Evolutionary conservation across 768 basidiomycete genomes (phyloP), one percentile per base, ranked within the genome.

Genomic region (Kwoniella newhampshirensis): DNA sequence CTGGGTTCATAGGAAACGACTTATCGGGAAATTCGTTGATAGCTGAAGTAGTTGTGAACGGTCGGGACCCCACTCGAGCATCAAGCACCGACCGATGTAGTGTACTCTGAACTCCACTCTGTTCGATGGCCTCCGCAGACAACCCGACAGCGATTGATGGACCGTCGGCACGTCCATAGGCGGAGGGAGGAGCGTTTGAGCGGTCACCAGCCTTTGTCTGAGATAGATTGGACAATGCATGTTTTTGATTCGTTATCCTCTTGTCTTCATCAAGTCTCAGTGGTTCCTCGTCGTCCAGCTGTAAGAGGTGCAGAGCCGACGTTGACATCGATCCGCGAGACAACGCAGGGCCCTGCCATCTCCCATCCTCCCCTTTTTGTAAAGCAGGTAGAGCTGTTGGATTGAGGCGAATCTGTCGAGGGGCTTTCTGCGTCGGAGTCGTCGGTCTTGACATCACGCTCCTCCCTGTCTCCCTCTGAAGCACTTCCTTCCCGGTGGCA

Each of bases 321-420:
- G 70, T 72, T 6, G 70, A 72, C 50, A 69, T 50, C 15, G 70
- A 72, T 9, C 70, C 70, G 26, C 63, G 41, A 3, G 70, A 72
- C n/a, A 72, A 40, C 3, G 67, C 69, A 18, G 70, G 70, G 17
- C 60, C 56, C 50, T 72, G 70, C 70, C 70, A 72, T 54, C 53
- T 63, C 20, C 70, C 70, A 52, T 72, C 66, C 6, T 62, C 49
- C 3, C 60, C 70, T 40, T 60, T 61, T 49, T 66, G 65, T 40
- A 67, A 61, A 9, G 62, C 59, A 13, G 70, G 70, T 9, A 62
- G 30, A 2, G 47, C 60, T 5, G 65, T 45, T 1, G 61, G 53
- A 21, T 59, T 51, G 49, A 63, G 52, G 1, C 63, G 58, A 11
- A 59, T 59, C 26, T 59, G 62, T 25, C 66, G 36, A 13, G 51